phyloP scores from a whole-genome alignment of 305 asterid species.

The Solanum hybrid region DNA sequence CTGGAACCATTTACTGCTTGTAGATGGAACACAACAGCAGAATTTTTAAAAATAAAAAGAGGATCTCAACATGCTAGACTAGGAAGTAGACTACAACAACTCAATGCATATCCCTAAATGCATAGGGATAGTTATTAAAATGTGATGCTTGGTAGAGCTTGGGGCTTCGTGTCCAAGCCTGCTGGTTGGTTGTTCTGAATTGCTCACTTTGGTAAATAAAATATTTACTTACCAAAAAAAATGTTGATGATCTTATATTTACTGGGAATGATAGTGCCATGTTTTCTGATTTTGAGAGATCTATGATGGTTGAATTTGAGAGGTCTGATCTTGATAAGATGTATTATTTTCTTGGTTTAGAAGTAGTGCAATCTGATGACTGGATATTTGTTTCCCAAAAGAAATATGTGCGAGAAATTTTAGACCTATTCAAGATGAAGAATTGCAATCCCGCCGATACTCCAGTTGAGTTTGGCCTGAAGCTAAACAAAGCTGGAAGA shows the following conservation, averaged over 20 bases:
- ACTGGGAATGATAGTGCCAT: background rate
- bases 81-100: background rate
- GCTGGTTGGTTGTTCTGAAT: background rate
- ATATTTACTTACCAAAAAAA: background rate
- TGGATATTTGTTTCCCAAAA: background rate
- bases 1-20: background rate
- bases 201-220: background rate
- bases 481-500: background rate
- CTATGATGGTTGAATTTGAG: background rate
- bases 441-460: background rate
- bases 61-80: background rate
- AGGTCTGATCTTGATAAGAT: background rate
- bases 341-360: background rate
- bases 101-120: background rate
- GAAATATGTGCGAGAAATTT: too few relatives aligned
- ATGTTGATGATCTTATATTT: background rate
- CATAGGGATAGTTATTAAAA: background rate
- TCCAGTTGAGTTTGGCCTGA: background rate
- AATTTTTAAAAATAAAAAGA: background rate
- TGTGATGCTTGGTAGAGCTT: background rate
- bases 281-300: background rate
- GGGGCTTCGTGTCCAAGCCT: background rate
- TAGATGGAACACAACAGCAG: background rate
- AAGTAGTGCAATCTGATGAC: background rate
- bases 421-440: background rate